Evolutionary conservation across 2,329 filamentous ascomycete species (phyloP).

Genomic region (Fusarium xyrophilum): DNA sequence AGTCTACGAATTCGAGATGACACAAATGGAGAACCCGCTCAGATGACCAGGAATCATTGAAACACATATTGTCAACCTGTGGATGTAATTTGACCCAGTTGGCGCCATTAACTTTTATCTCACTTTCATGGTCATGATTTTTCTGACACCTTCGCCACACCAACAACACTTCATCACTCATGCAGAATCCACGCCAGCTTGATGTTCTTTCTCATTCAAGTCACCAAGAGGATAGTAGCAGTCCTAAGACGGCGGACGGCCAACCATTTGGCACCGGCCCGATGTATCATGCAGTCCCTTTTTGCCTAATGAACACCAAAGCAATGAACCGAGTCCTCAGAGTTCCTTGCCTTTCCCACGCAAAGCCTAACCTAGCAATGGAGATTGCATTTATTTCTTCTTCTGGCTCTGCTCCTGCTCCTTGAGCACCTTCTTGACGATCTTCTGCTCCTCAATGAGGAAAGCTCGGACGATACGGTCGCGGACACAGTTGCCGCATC

Average conservation of each 20-base stretch:
- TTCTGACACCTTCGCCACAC: conserved; percentile 5
- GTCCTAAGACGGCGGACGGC: conserved; percentile 55
- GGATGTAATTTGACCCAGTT: conserved; percentile 17
- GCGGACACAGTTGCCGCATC: conserved; percentile 98
- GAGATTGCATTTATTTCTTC: conserved; percentile 68
- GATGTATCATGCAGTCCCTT: conserved; percentile 59
- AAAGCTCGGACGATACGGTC: conserved; percentile 98
- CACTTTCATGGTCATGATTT: conserved; percentile 11
- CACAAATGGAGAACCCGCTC: not conserved
- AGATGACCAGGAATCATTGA: not conserved
- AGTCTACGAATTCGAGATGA: not conserved
- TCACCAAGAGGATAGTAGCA: conserved; percentile 54
- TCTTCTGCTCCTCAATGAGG: conserved; percentile 99
- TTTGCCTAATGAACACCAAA: conserved; percentile 61
- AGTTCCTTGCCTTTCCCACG: conserved; percentile 47
- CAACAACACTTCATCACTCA: conserved; percentile 28
- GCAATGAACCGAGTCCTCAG: conserved; percentile 55
- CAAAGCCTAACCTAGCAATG: conserved; percentile 45
- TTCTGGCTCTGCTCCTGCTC: conserved; percentile 82
- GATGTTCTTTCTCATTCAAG: conserved; percentile 54
- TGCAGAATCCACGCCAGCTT: conserved; percentile 44
- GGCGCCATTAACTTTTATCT: conserved; percentile 26
- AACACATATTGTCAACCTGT: not conserved
- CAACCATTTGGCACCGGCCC: conserved; percentile 48
- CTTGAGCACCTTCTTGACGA: conserved; percentile 99